Conservation (phyloP, 495 filamentous ascomycete genomes). For the Lepidopterella palustris region DNA sequence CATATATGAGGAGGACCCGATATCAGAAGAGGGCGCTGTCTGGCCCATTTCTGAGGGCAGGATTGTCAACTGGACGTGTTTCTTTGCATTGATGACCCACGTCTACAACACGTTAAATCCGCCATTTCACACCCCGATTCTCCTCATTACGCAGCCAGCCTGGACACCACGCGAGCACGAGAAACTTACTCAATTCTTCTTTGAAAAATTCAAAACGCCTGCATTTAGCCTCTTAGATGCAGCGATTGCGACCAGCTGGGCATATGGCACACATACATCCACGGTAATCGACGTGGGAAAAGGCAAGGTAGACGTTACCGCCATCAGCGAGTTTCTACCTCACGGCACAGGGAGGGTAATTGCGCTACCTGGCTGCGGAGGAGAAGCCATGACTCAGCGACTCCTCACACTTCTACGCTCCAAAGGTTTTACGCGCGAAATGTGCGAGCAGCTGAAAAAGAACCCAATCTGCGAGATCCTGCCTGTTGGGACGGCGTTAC, state of each 20-base stretch:
- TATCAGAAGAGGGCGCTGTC: constrained; percentile 81
- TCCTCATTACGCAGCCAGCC: constrained; percentile 76
- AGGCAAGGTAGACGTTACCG: constrained; percentile 86
- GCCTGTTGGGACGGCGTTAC: constrained; percentile 55
- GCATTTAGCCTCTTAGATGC: constrained; percentile 82
- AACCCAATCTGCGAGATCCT: constrained; percentile 85
- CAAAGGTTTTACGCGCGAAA: constrained; percentile 70
- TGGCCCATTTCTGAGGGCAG: constrained; percentile 80
- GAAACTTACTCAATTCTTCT: constrained; percentile 79
- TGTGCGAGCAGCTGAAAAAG: constrained; percentile 93
- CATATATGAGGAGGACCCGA: constrained; percentile 75
- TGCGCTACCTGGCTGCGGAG: constrained; percentile 66
- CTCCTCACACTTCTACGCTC: constrained; percentile 60
- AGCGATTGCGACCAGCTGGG: constrained; percentile 75
- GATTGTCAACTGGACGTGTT: constrained; percentile 81
- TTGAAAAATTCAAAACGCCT: constrained; percentile 93
- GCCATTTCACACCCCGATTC: constrained; percentile 86
- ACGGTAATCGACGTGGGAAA: constrained; percentile 86
- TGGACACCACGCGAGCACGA: constrained; percentile 84
- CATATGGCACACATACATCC: constrained; percentile 66
- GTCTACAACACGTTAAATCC: constrained; percentile 81
- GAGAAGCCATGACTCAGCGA: constrained; percentile 79
- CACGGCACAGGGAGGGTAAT: constrained; percentile 54
- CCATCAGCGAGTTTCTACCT: constrained; percentile 69
- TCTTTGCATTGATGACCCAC: constrained; percentile 83